Conservation (phyloP, 2,329 filamentous ascomycete genomes). For the Xylaria sp. region DNA sequence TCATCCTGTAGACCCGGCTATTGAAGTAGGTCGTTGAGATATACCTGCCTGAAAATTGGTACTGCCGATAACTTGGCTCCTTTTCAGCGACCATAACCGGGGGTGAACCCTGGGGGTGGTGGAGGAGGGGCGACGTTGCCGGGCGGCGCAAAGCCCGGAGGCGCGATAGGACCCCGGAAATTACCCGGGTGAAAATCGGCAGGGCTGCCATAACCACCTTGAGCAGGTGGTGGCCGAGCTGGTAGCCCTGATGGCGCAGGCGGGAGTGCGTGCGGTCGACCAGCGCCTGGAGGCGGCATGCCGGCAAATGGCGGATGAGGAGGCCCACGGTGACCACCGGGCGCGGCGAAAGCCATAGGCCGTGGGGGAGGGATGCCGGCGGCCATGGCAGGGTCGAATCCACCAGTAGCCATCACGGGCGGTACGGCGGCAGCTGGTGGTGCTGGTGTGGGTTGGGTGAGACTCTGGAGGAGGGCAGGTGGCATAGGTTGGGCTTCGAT, state of each 20-base stretch:
- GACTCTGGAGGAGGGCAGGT: constrained; percentile 72
- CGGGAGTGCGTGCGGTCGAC: constrained; percentile 59
- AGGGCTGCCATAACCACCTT: constrained; percentile 75
- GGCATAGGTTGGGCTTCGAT: constrained; percentile 82
- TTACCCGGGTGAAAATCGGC: constrained; percentile 62
- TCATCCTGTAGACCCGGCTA: neutral
- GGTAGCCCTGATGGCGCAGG: constrained; percentile 69
- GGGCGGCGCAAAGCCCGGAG: constrained; percentile 59
- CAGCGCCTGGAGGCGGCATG: constrained; percentile 49
- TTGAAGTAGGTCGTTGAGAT: neutral
- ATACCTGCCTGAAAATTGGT: neutral
- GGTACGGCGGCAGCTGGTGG: constrained; percentile 39
- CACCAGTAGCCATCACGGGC: constrained; percentile 46
- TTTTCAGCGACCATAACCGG: constrained; percentile 46
- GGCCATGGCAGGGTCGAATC: constrained; percentile 46
- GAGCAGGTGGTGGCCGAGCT: constrained; percentile 75
- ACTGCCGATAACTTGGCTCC: constrained; percentile 1
- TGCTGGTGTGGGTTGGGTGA: constrained; percentile 45
- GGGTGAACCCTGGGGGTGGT: constrained; percentile 47
- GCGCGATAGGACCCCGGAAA: constrained; percentile 57
- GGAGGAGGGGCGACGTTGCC: constrained; percentile 45
- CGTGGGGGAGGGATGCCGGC: constrained; percentile 54
- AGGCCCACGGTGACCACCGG: constrained; percentile 46
- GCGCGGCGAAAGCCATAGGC: constrained; percentile 51
- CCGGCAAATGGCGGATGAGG: constrained; percentile 52